Base-by-base conservation (phyloP, 2,329 filamentous ascomycete genomes). In the Leptographium flavum region DNA sequence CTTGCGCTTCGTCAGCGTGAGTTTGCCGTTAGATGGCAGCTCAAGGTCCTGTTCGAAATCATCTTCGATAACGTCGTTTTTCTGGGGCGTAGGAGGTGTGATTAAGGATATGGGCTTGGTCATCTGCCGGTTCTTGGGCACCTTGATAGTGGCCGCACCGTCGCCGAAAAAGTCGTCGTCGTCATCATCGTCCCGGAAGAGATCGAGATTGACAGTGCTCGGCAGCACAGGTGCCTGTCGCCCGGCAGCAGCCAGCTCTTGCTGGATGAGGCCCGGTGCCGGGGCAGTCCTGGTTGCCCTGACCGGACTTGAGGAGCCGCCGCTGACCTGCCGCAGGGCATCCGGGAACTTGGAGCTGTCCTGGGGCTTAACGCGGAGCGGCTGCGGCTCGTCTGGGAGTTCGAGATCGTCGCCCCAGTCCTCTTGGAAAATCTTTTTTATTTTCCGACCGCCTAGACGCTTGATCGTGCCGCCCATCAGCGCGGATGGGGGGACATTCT, bases 401-500 rank as follows among this genome's bases (percentile, higher is more conserved):
- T 85, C 82, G 41, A 90, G 63, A 54, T 90, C 85, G 53, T 87
- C 82, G 49, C 78, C 81, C 80, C 85, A 90, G 59, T 90, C 84
- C 54, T 87, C 83, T 51, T 84, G 78, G 48, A 85, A 76, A 35
- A 81, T 77, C 56, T 76, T 82, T 56, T 79, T 81, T 19, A 83
- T 70, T 56, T 81, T 87, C 53, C 77, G 74, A 48, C 78, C 79
- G 42, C 88, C 88, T 30, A 96, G 71, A 54, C 88, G 74, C 66
- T 93, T 94, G 58, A 96, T 96, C 10, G 87, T 90, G 43, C 92
- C 92, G 44, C 90, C 90, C 60, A 92, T 76, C 36, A 98, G 69
- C 27, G 92, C 92, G 19, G 90, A 94, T 27, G 84, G 78, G 1
- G 90, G 87, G 28, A 96, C 79, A 58, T 88, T 88, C 43, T 76